Evolutionary conservation across 2,329 filamentous ascomycete genomes (phyloP), one percentile per base, ranked within the genome.

Genomic region (Cladosporium sp.): DNA sequence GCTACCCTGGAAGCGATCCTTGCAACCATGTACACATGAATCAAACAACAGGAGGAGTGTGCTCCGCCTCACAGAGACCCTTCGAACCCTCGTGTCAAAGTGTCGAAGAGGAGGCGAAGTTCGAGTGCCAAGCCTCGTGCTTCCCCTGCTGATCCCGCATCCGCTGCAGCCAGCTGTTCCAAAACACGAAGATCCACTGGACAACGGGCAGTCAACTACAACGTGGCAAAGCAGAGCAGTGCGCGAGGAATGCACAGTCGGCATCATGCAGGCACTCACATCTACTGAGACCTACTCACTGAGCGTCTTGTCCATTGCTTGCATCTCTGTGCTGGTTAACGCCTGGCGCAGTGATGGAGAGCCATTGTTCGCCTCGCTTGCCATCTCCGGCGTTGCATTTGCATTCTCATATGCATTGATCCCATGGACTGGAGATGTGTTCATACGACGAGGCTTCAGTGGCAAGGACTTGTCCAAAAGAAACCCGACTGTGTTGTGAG

Each of bases 361-460:
- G 72, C 94, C 95, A 43, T 85, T 99, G 72, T 84, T 96, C 70
- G 94, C 93, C 11, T 97, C 92, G 0, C 82, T 97, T 65, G 92
- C 93, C 18, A 90, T 98, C 72, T 95, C 92, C 74, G 87, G 90
- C 25, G 83, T 97, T 70, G 93, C 91, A 39, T 99, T 97, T 76
- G 84, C 89, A 4, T 87, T 90, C 57, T 88, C 88, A 67, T 98
- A 91, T 78, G 88, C 91, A 73, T 87, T 97, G 81, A 94, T 98
- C 78, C 85, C 91, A 82, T 98, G 94, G 94, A 89, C 97, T 6
- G 94, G 94, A 1, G 89, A 91, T 64, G 89, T 91, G 1, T 98
- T 99, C 77, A 89, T 97, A 76, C 88, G 86, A 71, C 91, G 91
- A 43, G 95, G 94, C 18, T 86, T 97, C 75, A 95, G 93, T 76